Evolutionary conservation across 2,329 filamentous ascomycete species (phyloP), one percentile per base, ranked within the genome.

Genomic region (Xylaria arbuscula): DNA sequence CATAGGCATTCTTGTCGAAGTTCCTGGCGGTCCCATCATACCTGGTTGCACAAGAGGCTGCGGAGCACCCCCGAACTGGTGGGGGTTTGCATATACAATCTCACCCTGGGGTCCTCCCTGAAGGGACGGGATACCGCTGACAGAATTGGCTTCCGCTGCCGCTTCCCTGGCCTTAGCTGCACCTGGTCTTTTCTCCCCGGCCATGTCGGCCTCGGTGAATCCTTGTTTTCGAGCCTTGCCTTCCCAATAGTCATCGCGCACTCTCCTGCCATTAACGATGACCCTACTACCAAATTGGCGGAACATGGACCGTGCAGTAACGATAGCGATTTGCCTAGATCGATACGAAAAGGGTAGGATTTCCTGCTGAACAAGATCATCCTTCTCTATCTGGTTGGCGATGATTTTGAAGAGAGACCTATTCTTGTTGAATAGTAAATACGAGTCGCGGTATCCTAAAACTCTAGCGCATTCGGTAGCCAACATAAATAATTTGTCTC

Each of bases 161-260:
- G 92, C 91, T 82, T 97, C 93, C 76, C 95, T 88, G 69, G 92
- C 92, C 83, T 97, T 97, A 67, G 93, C 90, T 47, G 93, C 94
- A 62, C 96, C 96, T 6, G 96, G 96, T 72, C 96, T 88, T 84
- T 99, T 98, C 82, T 99, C 96, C 48, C 96, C 96, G 3, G 96
- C 96, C 59, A 94, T 86, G 80, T 99, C 96, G 71, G 97, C 94
- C 79, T 99, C 96, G 0, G 96, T 99, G 78, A 99, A 99, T 11
- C 96, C 96, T 81, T 99, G 96, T 81, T 98, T 99, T 56, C 92
- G 88, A 8, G 96, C 96, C 81, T 98, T 98, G 77, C 91, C 93
- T 81, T 98, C 96, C 96, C 96, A 99, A 81, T 99, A 99, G 79
- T 99, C 96, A 81, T 99, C 96, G 58, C 96, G 91, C 50, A 99